A percentile compares a stretch with the other conserved stretches of the same genome.
phyloP scores from a whole-genome alignment of 805 yeast species.

The Suhomyces prunicola region DNA sequence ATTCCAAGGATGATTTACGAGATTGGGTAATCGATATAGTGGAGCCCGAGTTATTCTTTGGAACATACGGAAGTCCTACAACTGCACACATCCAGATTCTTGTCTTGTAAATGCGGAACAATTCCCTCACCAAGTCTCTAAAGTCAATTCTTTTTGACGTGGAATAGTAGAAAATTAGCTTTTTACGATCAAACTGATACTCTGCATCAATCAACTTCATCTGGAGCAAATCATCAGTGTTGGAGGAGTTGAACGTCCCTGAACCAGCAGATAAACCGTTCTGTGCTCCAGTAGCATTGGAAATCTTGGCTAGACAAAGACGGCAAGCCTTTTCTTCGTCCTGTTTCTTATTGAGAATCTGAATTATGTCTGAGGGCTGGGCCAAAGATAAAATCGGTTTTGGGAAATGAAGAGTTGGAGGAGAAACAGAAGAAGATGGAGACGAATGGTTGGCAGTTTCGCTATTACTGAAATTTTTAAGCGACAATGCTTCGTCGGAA shows the following conservation, averaged over 20 bases:
- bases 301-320: conserved; percentile 56
- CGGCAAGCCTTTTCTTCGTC: conserved; percentile 71
- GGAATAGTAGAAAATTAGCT: conserved; percentile 60
- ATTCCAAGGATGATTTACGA: background rate
- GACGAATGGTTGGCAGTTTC: conserved; percentile 2
- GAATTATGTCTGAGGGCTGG: conserved; percentile 55
- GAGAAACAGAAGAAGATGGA: conserved; percentile 20
- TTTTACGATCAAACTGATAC: conserved; percentile 78
- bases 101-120: conserved; percentile 73
- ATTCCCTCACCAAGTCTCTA: conserved; percentile 66
- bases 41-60: background rate
- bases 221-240: conserved; percentile 31
- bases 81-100: conserved; percentile 85
- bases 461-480: conserved; percentile 14
- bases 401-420: conserved; percentile 57
- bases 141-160: conserved; percentile 65
- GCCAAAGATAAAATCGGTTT: conserved; percentile 67
- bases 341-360: conserved; percentile 52
- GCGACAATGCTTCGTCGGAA: conserved; percentile 21
- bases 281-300: conserved; percentile 30
- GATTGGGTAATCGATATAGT: background rate
- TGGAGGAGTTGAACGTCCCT: conserved; percentile 4
- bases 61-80: conserved; percentile 33
- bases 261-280: conserved; percentile 2
- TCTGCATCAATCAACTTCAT: conserved; percentile 71